These are phyloP conservation scores for Alternaria gaisen DNA, from an alignment of 2,329 filamentous ascomycete genomes.

Conservation along the genomic window DNA sequence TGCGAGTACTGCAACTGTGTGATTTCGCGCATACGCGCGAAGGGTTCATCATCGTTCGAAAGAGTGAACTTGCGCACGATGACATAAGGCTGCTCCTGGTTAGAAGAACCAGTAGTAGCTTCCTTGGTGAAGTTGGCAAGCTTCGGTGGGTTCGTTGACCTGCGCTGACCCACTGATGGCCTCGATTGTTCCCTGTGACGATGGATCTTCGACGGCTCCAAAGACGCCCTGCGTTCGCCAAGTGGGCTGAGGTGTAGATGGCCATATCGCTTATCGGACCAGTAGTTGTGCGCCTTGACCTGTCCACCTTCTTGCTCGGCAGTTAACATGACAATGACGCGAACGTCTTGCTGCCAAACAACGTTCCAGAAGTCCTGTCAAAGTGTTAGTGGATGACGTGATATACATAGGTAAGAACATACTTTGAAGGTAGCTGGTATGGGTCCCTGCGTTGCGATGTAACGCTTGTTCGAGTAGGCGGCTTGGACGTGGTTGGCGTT, in stretches of 20 bases:
- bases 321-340: slow-evolving; percentile 95
- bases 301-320: slow-evolving; percentile 93
- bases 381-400: slow-evolving; percentile 25
- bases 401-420: slow-evolving; percentile 49
- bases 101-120: slow-evolving; percentile 32
- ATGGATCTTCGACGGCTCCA: slow-evolving; percentile 69
- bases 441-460: slow-evolving; percentile 95
- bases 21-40: slow-evolving; percentile 86
- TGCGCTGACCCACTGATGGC: slow-evolving; percentile 47
- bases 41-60: slow-evolving; percentile 78
- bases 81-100: slow-evolving; percentile 74
- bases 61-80: slow-evolving; percentile 88
- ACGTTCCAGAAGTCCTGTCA: slow-evolving; percentile 94
- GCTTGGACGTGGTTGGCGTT: slow-evolving; percentile 90
- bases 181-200: slow-evolving; percentile 48
- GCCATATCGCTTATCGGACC: slow-evolving; percentile 82
- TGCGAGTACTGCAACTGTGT: slow-evolving; percentile 93
- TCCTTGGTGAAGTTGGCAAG: slow-evolving; percentile 42
- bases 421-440: slow-evolving; percentile 91
- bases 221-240: slow-evolving; percentile 81
- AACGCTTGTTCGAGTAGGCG: slow-evolving; percentile 83
- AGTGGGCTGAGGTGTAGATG: slow-evolving; percentile 76
- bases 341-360: slow-evolving; percentile 94
- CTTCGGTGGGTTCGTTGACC: slow-evolving; percentile 46
- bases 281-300: slow-evolving; percentile 94